Percentiles rank a stretch among this genome's conserved stretches.
phyloP scores from a whole-genome alignment of 2,329 filamentous ascomycete species.

The Monosporascus sp. region DNA sequence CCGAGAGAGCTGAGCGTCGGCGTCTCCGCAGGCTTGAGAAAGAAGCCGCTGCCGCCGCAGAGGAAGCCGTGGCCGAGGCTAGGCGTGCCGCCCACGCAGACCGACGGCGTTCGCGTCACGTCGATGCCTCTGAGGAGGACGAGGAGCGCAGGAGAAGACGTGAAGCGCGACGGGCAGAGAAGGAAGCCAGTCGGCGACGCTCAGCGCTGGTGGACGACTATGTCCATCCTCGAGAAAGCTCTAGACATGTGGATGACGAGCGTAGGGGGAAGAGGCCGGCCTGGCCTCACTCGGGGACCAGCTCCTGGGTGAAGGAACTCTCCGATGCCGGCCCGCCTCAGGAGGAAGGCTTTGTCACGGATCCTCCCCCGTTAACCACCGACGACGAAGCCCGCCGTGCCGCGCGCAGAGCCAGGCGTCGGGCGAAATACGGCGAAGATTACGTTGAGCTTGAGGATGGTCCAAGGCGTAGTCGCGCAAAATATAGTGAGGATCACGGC shows the following conservation, averaged over 20 bases:
- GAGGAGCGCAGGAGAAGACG: constrained; percentile 49
- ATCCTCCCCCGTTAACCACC: constrained; percentile 27
- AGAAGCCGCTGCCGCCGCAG: constrained; percentile 38
- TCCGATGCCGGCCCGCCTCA: constrained; percentile 57
- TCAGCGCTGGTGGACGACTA: constrained; percentile 40
- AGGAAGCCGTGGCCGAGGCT: constrained; percentile 41
- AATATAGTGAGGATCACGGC: constrained; percentile 28
- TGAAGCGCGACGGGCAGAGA: constrained; percentile 45
- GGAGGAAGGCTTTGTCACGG: constrained; percentile 32
- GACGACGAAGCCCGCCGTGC: constrained; percentile 48
- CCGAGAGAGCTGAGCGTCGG: constrained; percentile 35
- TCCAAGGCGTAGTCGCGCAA: constrained; percentile 23
- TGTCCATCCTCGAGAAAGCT: constrained; percentile 36
- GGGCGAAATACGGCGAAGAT: constrained; percentile 29
- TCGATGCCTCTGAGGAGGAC: constrained; percentile 43
- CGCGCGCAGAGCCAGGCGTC: constrained; percentile 40
- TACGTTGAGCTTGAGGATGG: constrained; percentile 37
- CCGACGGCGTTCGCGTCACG: constrained; percentile 42
- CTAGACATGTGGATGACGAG: constrained; percentile 29
- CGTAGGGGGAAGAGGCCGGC: constrained; percentile 29
- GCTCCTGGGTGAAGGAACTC: constrained; percentile 62
- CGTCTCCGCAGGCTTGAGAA: constrained; percentile 31
- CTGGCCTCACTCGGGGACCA: constrained; percentile 61
- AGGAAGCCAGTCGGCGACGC: constrained; percentile 36
- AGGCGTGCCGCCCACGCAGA: constrained; percentile 42